Percentiles rank a stretch among this genome's conserved stretches.
Conservation (phyloP, 805 yeast species). For the Blastobotrys robertii region DNA sequence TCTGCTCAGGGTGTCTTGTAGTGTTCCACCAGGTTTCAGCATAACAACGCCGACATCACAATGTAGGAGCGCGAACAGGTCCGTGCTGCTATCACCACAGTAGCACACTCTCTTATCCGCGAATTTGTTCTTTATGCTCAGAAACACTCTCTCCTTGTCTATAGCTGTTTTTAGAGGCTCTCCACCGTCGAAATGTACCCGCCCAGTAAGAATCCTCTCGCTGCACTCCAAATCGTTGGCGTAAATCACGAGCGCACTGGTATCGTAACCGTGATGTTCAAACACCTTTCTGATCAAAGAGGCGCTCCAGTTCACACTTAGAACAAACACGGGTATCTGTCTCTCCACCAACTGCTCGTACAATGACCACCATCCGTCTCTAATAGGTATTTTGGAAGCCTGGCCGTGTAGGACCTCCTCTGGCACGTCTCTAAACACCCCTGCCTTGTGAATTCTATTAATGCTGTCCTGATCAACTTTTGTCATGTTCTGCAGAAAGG, state of each 20-base stretch:
- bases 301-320: slow-evolving; percentile 59
- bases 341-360: slow-evolving; percentile 16
- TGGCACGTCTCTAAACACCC: slow-evolving; percentile 36
- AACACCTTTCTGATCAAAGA: slow-evolving; percentile 33
- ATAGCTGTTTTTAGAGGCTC: slow-evolving; percentile 39
- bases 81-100: slow-evolving; percentile 58
- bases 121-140: slow-evolving; percentile 10
- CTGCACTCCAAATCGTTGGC: slow-evolving; percentile 39
- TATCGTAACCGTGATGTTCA: slow-evolving; percentile 16
- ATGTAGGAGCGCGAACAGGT: slow-evolving; percentile 39
- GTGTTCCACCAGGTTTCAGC: slow-evolving; percentile 5
- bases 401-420: slow-evolving; percentile 26
- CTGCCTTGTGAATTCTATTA: slow-evolving; percentile 29
- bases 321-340: slow-evolving; percentile 32
- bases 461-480: slow-evolving; percentile 43
- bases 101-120: slow-evolving; percentile 28
- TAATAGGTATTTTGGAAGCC: slow-evolving; percentile 31
- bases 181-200: slow-evolving; percentile 20
- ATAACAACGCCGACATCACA: slow-evolving; percentile 41
- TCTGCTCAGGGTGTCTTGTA: background rate
- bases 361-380: slow-evolving; percentile 33
- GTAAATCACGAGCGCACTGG: slow-evolving; percentile 26
- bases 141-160: slow-evolving; percentile 35
- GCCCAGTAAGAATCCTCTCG: slow-evolving; percentile 25
- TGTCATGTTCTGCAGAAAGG: slow-evolving; percentile 37